Conservation (phyloP, 768 basidiomycete genomes). For the Agaricus subrufescens region DNA sequence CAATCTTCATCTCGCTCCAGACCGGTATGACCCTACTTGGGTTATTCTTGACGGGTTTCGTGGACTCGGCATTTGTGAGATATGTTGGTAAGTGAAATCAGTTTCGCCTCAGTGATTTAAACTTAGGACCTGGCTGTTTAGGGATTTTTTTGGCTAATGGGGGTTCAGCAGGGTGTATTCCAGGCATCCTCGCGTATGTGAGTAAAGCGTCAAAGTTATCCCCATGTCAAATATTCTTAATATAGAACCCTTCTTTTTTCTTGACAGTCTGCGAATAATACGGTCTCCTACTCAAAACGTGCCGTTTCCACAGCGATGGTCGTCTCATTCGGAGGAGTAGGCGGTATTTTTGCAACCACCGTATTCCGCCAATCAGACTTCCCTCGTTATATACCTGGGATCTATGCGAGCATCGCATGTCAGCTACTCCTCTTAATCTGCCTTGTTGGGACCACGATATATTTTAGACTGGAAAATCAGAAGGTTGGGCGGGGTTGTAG, state of each 20-base stretch:
- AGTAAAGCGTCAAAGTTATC: conserved; percentile 14
- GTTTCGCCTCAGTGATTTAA: neutral
- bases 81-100: conserved; percentile 31
- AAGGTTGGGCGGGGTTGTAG: conserved; percentile 19
- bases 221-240: neutral
- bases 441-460: conserved; percentile 33
- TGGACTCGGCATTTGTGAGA: conserved; percentile 27
- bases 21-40: conserved; percentile 36
- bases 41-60: conserved; percentile 35
- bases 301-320: conserved; percentile 43
- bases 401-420: conserved; percentile 40
- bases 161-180: conserved; percentile 40
- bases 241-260: neutral
- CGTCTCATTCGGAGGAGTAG: conserved; percentile 44
- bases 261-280: conserved; percentile 43
- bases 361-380: conserved; percentile 42
- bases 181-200: conserved; percentile 47
- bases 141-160: conserved; percentile 43
- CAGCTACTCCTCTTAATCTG: conserved; percentile 37
- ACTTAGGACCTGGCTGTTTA: conserved; percentile 15
- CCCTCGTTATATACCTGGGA: conserved; percentile 42
- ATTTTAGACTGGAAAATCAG: conserved; percentile 33
- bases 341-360: conserved; percentile 43
- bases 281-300: conserved; percentile 44
- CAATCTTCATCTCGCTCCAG: conserved; percentile 38